phyloP scores from a whole-genome alignment of 2,329 filamentous ascomycete genomes.

The Stagonosporopsis cucurbitacearum region DNA sequence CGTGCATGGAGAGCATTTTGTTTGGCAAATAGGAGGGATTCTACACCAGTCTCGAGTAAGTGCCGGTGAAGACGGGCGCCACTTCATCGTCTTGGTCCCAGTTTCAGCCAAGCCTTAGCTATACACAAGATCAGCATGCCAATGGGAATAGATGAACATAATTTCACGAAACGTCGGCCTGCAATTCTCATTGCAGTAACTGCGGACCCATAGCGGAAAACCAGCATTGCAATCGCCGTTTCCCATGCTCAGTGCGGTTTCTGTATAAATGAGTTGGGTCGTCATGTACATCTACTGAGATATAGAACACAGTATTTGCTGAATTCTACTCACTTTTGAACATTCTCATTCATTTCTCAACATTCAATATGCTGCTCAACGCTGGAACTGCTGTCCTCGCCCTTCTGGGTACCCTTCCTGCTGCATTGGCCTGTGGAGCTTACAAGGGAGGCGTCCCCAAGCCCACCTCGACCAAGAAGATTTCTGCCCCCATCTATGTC shows the following conservation, averaged over 20 bases:
- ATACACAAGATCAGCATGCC: neutral
- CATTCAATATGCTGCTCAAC: slow-evolving; percentile 1
- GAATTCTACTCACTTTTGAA: neutral
- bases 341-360: neutral
- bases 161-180: neutral
- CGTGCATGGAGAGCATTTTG: neutral
- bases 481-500: slow-evolving; percentile 4
- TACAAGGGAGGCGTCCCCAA: neutral
- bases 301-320: neutral
- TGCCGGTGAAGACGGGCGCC: neutral
- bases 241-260: neutral
- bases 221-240: neutral
- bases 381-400: neutral
- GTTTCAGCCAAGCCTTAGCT: slow-evolving; percentile 10
- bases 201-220: neutral
- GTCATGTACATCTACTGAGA: neutral
- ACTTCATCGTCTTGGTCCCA: neutral
- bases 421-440: neutral
- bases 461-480: slow-evolving; percentile 1
- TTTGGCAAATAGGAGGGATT: too few relatives aligned
- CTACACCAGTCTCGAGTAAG: neutral
- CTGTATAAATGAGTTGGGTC: neutral
- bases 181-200: neutral
- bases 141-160: slow-evolving; percentile 3
- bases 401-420: slow-evolving; percentile 4